phyloP scores from a whole-genome alignment of 2,329 filamentous ascomycete genomes.

The Talaromyces islandicus region DNA sequence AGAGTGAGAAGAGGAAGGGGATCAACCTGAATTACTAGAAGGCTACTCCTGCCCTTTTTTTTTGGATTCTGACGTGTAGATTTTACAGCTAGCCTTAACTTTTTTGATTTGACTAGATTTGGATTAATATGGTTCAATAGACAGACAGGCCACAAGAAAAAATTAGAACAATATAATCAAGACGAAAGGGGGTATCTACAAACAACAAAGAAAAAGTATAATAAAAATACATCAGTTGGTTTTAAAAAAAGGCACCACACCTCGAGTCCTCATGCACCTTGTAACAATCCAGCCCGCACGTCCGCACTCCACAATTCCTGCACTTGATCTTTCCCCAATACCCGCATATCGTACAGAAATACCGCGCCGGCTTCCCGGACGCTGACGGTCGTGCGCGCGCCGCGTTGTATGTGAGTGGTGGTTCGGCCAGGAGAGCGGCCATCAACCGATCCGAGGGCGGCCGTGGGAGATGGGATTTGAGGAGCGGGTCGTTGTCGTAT shows the following conservation, averaged over 20 bases:
- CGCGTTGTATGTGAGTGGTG: conserved; percentile 42
- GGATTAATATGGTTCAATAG: neutral
- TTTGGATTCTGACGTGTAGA: neutral
- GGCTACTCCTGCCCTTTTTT: neutral
- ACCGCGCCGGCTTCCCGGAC: conserved; percentile 27
- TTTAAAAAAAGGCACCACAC: conserved; percentile 23
- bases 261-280: conserved; percentile 42
- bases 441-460: conserved; percentile 42
- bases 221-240: neutral
- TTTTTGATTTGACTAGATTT: neutral
- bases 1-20: conserved; percentile 75
- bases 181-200: neutral
- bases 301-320: conserved; percentile 41
- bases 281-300: conserved; percentile 44
- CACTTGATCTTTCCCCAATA: conserved; percentile 47
- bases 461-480: conserved; percentile 36
- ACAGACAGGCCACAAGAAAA: neutral
- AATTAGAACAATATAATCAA: neutral
- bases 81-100: neutral
- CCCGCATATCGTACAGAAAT: conserved; percentile 45
- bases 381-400: conserved; percentile 34
- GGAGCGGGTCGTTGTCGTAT: conserved; percentile 36
- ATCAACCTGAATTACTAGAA: conserved; percentile 72
- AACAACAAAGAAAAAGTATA: neutral
- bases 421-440: conserved; percentile 39